Percentiles rank a stretch among this genome's conserved stretches.
These are phyloP conservation scores for Colletotrichum sp. DNA, from an alignment of 2,329 filamentous ascomycete genomes.

Conservation along the genomic window DNA sequence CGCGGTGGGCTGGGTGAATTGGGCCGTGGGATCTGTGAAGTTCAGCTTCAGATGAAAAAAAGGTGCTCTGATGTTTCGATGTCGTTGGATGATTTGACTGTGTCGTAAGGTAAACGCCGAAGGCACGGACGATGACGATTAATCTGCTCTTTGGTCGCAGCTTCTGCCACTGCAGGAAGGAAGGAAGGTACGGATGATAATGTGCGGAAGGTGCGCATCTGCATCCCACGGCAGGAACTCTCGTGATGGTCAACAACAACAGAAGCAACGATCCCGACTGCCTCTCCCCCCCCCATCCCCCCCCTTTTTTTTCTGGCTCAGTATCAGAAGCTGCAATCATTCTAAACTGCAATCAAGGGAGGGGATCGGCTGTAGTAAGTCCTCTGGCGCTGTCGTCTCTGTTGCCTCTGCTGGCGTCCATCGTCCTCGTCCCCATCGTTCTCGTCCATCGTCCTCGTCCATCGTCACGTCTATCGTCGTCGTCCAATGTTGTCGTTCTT, in stretches of 20 bases:
- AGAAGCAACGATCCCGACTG: too few species aligned
- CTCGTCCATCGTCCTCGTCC: too few species aligned
- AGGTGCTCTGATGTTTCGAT: slow-evolving; percentile 5
- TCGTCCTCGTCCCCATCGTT: too few species aligned
- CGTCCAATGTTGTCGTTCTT: too few species aligned
- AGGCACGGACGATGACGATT: neutral
- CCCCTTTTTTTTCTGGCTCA: too few species aligned
- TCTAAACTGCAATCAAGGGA: too few species aligned
- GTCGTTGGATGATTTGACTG: neutral
- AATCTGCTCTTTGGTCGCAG: neutral
- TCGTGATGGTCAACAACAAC: neutral
- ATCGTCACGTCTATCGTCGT: too few species aligned
- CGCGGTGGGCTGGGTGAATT: neutral
- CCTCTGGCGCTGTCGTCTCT: too few species aligned
- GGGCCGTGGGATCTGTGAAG: neutral
- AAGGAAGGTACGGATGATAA: neutral
- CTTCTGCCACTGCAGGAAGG: neutral
- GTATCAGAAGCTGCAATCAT: too few species aligned
- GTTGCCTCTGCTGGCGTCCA: too few species aligned
- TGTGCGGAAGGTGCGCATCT: neutral
- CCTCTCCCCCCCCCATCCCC: too few species aligned
- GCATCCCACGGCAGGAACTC: neutral
- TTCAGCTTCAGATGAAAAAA: slow-evolving; percentile 16
- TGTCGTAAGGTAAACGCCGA: neutral
- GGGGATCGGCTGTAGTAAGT: too few species aligned